Base-by-base conservation (phyloP, 2,329 filamentous ascomycete species). In the Scleromitrula shiraiana region DNA sequence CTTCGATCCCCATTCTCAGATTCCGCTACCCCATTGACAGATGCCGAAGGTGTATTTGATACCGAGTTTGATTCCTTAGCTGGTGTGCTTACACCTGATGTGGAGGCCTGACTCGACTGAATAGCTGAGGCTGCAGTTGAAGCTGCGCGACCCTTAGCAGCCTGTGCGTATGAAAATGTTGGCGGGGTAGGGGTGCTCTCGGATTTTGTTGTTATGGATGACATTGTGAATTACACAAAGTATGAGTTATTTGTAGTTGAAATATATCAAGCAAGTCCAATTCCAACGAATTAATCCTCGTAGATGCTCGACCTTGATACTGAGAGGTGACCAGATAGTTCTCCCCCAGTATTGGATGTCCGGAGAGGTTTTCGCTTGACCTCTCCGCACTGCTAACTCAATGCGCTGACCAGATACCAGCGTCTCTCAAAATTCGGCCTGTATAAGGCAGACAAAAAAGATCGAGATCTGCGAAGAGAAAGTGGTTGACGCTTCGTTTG, bases 141-240 rank as follows among this genome's bases (percentile, higher is more conserved):
- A 33, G 58, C 33, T 49, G 54, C 51, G 60, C 84, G 78, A 62
- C 90, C 88, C 68, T 93, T 93, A 51, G 91, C 91, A 64, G 91
- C 91, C 76, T 95, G 89, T 61, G 91, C 91, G 68, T 97, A 97
- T 51, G 91, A 96, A 66, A 96, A 95, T 27, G 79, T 73, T 53
- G 79, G 73, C 54, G 77, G 63, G 43, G 55, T 54, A 41, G 60
- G 50, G 40, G 54, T 41, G 44, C 53, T 53, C 41, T 70, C 62
- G 17, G 63, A 54, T 56, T 62, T 67, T 46, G 60, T 62, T 47
- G 64, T 58, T 49, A 62, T 60, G 39, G 68, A 62, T 55, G 66
- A 66, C 73, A 75, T 74, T 53, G 53, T 65, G 55, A 53, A 41
- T 42, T 37, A 41, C 45, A 42, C 23, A 22, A 26, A 20, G 14